These are phyloP conservation scores for Penstemon eatonii DNA, from an alignment of 257 asterid genomes.

Conservation along the genomic window DNA sequence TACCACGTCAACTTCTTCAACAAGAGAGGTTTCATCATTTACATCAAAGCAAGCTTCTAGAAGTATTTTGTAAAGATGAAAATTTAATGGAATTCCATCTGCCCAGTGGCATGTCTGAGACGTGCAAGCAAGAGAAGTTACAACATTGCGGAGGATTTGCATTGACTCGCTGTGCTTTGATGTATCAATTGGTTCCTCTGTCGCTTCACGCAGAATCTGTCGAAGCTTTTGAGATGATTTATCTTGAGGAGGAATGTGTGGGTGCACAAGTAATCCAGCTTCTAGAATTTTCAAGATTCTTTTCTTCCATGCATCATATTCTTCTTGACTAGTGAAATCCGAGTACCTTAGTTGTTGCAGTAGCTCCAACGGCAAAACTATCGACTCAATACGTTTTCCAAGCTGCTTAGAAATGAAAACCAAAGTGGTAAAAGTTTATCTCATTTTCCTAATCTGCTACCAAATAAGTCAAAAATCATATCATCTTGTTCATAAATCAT, in stretches of 20 bases:
- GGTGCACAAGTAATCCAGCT: conserved; percentile 77
- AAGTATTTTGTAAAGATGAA: conserved; percentile 62
- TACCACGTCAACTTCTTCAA: conserved; percentile 89
- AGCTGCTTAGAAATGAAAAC: conserved; percentile 54
- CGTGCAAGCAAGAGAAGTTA: conserved; percentile 59
- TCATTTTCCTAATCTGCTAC: too few relatives aligned
- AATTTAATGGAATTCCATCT: conserved; percentile 81
- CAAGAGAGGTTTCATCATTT: conserved; percentile 59
- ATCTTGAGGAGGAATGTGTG: conserved; percentile 53
- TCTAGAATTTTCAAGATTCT: conserved; percentile 74
- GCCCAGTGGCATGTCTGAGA: conserved; percentile 92
- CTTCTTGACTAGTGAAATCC: conserved; percentile 63
- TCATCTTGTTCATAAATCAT: too few relatives aligned
- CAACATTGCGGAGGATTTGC: conserved; percentile 51
- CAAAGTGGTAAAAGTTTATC: background rate
- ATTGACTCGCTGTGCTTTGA: conserved; percentile 67
- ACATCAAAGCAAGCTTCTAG: conserved; percentile 82
- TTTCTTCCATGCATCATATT: conserved; percentile 72
- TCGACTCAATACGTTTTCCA: conserved; percentile 71
- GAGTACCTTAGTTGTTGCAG: conserved; percentile 62
- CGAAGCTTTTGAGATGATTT: conserved; percentile 57
- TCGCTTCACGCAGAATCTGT: conserved; percentile 53
- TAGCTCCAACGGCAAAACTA: conserved; percentile 84
- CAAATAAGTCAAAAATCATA: too few relatives aligned
- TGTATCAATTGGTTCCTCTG: conserved; percentile 62